A percentile compares a stretch with the other conserved stretches of the same genome.
Evolutionary conservation across 2,329 filamentous ascomycete genomes (phyloP).

Genomic region (Endocalyx cinctus): DNA sequence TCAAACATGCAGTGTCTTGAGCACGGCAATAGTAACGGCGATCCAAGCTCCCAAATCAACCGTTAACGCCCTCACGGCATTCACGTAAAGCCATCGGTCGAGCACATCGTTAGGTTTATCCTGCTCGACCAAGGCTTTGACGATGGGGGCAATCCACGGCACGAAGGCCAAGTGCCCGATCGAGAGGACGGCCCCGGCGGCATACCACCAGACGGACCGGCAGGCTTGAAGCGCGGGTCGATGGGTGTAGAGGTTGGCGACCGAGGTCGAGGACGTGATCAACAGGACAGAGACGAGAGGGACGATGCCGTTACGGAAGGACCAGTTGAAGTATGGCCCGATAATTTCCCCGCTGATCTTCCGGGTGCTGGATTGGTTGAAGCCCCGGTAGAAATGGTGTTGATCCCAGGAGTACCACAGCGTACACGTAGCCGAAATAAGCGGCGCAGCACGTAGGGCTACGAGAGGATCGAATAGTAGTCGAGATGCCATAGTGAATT

Average conservation of each 20-base stretch:
- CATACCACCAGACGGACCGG: background rate
- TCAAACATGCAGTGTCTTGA: background rate
- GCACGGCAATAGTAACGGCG: background rate
- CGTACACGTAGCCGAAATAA: background rate
- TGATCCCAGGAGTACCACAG: background rate
- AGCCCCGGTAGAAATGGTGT: background rate
- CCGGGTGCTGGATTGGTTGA: background rate
- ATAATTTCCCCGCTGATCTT: background rate
- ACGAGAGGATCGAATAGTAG: conserved; percentile 1
- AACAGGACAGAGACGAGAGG: background rate
- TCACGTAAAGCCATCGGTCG: background rate
- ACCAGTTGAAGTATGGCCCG: background rate
- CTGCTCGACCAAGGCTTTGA: background rate
- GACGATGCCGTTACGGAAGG: background rate
- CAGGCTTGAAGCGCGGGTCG: background rate
- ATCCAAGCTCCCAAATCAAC: background rate
- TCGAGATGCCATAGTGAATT: background rate
- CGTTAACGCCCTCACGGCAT: background rate
- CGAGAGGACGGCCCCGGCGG: background rate
- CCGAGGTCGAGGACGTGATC: background rate
- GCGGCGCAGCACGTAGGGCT: background rate
- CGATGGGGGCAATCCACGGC: background rate
- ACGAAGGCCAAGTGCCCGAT: background rate
- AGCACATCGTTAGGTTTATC: background rate
- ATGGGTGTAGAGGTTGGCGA: background rate